Evolutionary conservation across 306 rosid species (phyloP).

Genomic region (Abrus precatorius): DNA sequence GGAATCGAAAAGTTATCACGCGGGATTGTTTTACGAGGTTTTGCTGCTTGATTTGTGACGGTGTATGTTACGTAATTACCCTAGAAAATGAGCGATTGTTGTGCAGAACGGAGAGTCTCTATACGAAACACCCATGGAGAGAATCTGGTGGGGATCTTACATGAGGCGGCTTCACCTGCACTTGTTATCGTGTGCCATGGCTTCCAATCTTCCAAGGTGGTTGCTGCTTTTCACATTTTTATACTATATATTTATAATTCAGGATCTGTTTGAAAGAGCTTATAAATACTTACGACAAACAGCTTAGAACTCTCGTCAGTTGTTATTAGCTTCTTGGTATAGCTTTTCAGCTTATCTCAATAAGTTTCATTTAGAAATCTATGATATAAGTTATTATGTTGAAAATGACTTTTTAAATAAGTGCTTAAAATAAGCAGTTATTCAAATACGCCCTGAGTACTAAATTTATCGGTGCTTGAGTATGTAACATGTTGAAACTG

Average conservation of each 20-base stretch:
- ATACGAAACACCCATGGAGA: conserved; percentile 69
- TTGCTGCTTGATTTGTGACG: not conserved
- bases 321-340: too few species aligned
- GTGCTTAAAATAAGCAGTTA: too few species aligned
- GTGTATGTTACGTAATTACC: not conserved
- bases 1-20: conserved; percentile 18
- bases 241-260: too few species aligned
- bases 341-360: too few species aligned
- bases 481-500: conserved; percentile 24
- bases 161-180: conserved; percentile 65
- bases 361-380: too few species aligned
- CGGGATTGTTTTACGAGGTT: conserved; percentile 1
- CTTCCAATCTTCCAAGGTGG: conserved; percentile 85
- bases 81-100: conserved; percentile 26
- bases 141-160: conserved; percentile 83
- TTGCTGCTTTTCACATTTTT: conserved; percentile 12
- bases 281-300: too few species aligned
- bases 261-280: too few species aligned
- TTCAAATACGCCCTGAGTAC: too few species aligned
- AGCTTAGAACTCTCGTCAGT: too few species aligned
- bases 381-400: too few species aligned
- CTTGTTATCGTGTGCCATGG: conserved; percentile 89
- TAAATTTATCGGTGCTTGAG: too few species aligned
- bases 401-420: too few species aligned
- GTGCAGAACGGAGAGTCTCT: conserved; percentile 55